Percentiles rank a stretch among this genome's conserved stretches.
phyloP scores from a whole-genome alignment of 78 protist species.

The Dictyostelium capitatum region DNA sequence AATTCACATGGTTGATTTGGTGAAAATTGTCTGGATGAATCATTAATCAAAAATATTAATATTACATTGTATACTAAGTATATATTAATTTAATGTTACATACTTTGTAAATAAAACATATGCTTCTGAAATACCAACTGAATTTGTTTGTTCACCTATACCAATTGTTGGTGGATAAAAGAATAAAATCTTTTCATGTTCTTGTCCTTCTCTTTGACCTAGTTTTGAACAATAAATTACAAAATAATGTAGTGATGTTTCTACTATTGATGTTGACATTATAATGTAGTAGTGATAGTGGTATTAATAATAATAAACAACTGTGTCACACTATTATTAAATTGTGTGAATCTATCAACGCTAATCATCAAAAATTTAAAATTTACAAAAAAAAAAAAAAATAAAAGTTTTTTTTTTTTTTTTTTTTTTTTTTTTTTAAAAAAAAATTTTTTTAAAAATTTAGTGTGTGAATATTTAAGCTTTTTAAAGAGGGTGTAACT shows the following conservation, averaged over 20 bases:
- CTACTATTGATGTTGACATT: constrained; percentile 2
- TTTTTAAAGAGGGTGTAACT: too few relatives aligned
- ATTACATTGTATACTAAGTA: not conserved
- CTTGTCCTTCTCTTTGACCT: constrained; percentile 78
- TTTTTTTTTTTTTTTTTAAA: too few relatives aligned
- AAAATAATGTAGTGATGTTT: constrained; percentile 48
- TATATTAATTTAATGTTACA: not conserved
- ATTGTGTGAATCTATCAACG: too few relatives aligned
- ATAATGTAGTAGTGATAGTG: too few relatives aligned
- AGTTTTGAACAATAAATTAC: constrained; percentile 74
- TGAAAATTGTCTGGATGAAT: constrained; percentile 58
- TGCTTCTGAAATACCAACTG: constrained; percentile 86
- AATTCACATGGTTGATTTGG: constrained; percentile 76
- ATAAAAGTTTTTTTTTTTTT: too few relatives aligned
- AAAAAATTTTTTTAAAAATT: too few relatives aligned
- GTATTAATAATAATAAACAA: too few relatives aligned
- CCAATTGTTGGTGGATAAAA: constrained; percentile 72
- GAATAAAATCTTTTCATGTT: constrained; percentile 82
- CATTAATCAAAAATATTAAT: not conserved
- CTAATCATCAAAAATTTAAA: too few relatives aligned
- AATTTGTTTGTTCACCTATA: constrained; percentile 57
- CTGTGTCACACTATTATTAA: too few relatives aligned
- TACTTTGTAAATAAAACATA: constrained; percentile 81
- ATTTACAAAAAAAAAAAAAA: too few relatives aligned
- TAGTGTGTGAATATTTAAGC: too few relatives aligned